Evolutionary conservation across 1,139 yeast genomes (phyloP), one percentile per base, ranked within the genome.

Genomic region (Kodamaea alishanica): DNA sequence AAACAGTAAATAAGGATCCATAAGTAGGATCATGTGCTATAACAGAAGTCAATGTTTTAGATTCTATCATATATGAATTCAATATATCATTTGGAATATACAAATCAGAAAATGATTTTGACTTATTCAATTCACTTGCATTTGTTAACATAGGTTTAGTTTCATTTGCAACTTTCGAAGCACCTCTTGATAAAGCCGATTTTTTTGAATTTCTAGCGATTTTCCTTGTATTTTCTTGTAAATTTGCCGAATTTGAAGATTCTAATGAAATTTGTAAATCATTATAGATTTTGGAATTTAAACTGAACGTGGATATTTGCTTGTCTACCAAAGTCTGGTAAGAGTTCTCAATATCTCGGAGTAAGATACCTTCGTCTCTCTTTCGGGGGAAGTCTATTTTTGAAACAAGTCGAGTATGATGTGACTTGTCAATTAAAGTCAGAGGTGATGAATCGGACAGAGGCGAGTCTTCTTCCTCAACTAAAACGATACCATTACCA

Each of bases 11-110:
- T 7, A 60, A 30, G 5, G 51, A 40, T 0, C 72, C 70, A 37
- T 48, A 49, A 0, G 64, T 57, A 0, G 78, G 75, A 46, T 73
- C 76, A 44, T 61, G 68, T 2, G 70, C 64, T 10, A 53, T 44
- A 2, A 49, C 37, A 1, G 70, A 63, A 0, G 52, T 45, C 12
- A 64, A 44, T 1, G 56, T 40, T 10, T 49, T 49, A 9, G 69
- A 55, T 32, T 62, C 67, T 7, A 48, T 47, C 22, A 46, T 31
- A 34, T 48, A 54, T 5, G 67, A 53, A 33, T 51, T 50, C 25
- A 63, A 32, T 9, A 66, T 45, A 6, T 51, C 52, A 12, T 47
- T 42, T 0, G 71, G 67, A 3, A 66, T 38, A 36, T 51, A 56
- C 8, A 46, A 30, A 6, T 41, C 40, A n/a, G 37, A 6, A 5